phyloP scores from a whole-genome alignment of 495 filamentous ascomycete species.

The Aspergillus sparsus region DNA sequence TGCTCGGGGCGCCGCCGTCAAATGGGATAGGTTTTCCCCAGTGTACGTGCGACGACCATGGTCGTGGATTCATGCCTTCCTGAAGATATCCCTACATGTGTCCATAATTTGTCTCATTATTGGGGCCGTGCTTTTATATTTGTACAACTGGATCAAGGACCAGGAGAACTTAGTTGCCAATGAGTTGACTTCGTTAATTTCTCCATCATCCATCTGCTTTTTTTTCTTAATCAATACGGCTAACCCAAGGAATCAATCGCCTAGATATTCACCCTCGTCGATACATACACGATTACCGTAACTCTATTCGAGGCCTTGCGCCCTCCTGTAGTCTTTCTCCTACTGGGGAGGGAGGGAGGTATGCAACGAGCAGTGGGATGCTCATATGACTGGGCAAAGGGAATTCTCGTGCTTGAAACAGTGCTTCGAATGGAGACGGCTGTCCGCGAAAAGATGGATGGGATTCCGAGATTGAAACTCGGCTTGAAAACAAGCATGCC shows the following conservation, averaged over 20 bases:
- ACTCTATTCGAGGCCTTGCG: background rate
- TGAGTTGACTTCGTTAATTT: background rate
- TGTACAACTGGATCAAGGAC: background rate
- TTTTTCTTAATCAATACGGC: background rate
- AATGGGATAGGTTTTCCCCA: background rate
- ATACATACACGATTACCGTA: constrained; percentile 7
- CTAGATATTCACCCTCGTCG: constrained; percentile 6
- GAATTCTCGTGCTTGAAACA: background rate
- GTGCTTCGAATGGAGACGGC: background rate
- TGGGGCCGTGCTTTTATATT: background rate
- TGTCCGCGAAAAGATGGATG: constrained; percentile 2
- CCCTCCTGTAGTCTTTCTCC: constrained; percentile 1
- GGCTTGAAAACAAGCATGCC: background rate
- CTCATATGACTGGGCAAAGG: constrained; percentile 4
- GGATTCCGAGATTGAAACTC: background rate
- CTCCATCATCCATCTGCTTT: background rate
- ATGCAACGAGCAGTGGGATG: constrained; percentile 7
- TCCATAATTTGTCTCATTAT: background rate
- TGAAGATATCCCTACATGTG: background rate
- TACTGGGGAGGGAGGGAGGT: constrained; percentile 1
- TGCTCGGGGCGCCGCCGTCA: background rate
- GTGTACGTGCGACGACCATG: background rate
- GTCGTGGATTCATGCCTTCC: background rate
- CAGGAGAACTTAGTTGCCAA: background rate
- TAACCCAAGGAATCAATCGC: background rate